Base-by-base conservation (phyloP, 1,284 basidiomycete genomes). In the Salmacisia buchloeana region DNA sequence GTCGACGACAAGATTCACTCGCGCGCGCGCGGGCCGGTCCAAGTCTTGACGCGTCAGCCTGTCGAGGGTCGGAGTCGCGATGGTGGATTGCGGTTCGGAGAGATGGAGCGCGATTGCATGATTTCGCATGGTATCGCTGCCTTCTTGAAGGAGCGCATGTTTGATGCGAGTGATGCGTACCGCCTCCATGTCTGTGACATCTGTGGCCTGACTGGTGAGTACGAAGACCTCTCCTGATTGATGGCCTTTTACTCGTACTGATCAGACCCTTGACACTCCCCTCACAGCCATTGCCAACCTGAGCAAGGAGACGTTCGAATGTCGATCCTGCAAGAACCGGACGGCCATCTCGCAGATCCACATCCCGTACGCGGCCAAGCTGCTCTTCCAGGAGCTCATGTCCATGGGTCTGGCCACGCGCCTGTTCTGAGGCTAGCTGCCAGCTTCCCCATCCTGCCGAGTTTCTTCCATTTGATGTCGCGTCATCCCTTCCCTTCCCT, bases 101-200 rank as follows among this genome's bases (percentile, higher is more conserved):
- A 99, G 85, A 99, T 99, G 96, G 94, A 99, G 81, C 90, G 92
- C 81, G 94, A 97, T 86, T 98, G 94, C 82, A 98, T 99, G 96
- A 97, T 99, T 69, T 96, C 94, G 39, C 96, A 99, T 83, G 96
- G 96, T 81, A 94, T 97, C 70, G 94, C 96, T 38, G 91, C 87
- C 2, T 99, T 99, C 87, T 82, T 98, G 81, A 74, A 80, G 73
- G 81, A 75, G 70, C 68, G 77, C 46, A 78, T 79, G 76, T 79
- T 75, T 62, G 76, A 77, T 57, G 76, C 70, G 2, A 72, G 69
- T 54, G 77, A 79, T 58, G 74, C 77, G 18, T 79, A 78, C 67
- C 70, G 74, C 18, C 65, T 78, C 58, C 76, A 78, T 63, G 70
- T 78, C n/a, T 79, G 77, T 60, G 76, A 78, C 60, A 62, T 72